phyloP scores from a whole-genome alignment of 129 eudicot species.

The Calendula officinalis region DNA sequence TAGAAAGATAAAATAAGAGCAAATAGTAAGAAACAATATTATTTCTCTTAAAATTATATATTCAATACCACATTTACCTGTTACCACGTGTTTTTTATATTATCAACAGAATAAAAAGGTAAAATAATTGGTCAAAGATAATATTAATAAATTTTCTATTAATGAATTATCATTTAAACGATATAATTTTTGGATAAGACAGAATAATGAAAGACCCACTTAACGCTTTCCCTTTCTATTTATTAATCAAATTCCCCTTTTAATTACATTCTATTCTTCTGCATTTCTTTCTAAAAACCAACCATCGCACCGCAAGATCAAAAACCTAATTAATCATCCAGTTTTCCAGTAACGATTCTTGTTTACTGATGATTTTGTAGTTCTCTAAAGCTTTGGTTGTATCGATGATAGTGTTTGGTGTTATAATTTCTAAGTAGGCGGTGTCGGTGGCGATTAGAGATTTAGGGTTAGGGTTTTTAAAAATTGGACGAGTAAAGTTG shows the following conservation, averaged over 20 bases:
- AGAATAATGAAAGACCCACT: slow-evolving; percentile 13
- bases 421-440: background rate
- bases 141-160: no score
- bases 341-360: slow-evolving; percentile 9
- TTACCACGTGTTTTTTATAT: no score
- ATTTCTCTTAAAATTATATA: no score
- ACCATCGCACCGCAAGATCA: slow-evolving; percentile 24
- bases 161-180: no score
- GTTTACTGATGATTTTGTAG: background rate
- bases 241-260: background rate
- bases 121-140: no score
- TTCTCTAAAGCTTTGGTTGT: slow-evolving; percentile 1
- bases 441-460: slow-evolving; percentile 29
- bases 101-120: no score
- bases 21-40: no score
- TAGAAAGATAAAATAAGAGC: no score
- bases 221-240: background rate
- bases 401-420: slow-evolving; percentile 27
- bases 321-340: no score
- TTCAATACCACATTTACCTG: no score
- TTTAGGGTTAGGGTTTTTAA: slow-evolving; percentile 34
- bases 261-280: background rate
- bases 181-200: no score
- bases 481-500: slow-evolving; percentile 40
- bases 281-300: background rate